Base-by-base conservation (phyloP, 208 protist genomes). In the Leishmania lainsoni region DNA sequence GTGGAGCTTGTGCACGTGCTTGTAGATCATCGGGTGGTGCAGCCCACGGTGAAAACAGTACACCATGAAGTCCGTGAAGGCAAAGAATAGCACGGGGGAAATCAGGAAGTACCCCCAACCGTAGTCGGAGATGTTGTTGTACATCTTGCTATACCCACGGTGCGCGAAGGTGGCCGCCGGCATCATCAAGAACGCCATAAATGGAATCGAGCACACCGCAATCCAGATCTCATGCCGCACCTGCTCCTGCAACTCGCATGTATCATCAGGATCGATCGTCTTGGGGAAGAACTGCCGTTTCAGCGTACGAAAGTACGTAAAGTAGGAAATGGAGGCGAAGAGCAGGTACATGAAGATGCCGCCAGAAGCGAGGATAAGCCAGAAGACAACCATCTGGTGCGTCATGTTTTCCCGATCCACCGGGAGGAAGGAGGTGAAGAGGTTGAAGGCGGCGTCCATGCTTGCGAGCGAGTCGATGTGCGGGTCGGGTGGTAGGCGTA, bases 21-120 rank as follows among this genome's bases (percentile, higher is more conserved):
- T 89, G 92, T 99, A 99, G n/a, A 98, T 59, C 20, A 88, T 94
- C 32, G 93, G 94, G 83, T 94, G 90, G 88, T 98, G 97, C 63
- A 98, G 85, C n/a, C 89, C 90, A 29, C 98, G 91, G 86, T 99
- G 98, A 80, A 98, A 96, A 94, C 95, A 98, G 89, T 99, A 99
- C 80, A 98, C 96, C 86, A 93, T 87, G 69, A 93, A 96, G 89
- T 99, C 98, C 48, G 95, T 98, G 87, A 98, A 98, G 54, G 92
- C 51, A 66, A 98, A 92, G 82, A 98, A 98, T 51, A 90, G 48
- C 20, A 98, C 8, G 14, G 85, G 85, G 66, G 86, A 92, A 39
- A 95, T 22, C n/a, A 91, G 42, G 52, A 98, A 81, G 84, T 95
- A 97, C 3, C 68, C 17, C 85, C 84, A 90, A 42, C 94, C 94